These are phyloP conservation scores for Ambrosia artemisiifolia DNA, from an alignment of 129 eudicot species.

Conservation along the genomic window DNA sequence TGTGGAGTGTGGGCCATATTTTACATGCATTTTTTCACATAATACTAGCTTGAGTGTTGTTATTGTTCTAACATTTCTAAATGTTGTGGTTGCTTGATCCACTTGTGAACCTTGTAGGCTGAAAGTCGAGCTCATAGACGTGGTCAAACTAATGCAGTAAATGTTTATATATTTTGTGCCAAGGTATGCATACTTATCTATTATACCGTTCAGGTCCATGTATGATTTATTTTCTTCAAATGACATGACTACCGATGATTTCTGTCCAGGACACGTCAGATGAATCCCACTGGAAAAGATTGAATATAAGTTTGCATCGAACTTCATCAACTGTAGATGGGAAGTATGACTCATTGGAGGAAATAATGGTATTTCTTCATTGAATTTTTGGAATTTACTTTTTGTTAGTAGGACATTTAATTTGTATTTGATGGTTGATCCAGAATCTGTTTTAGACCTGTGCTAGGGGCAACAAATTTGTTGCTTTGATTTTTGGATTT, in stretches of 20 bases:
- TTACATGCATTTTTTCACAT: constrained; percentile 4
- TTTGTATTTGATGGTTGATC: not conserved
- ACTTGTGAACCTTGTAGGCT: constrained; percentile 52
- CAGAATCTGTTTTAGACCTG: not conserved
- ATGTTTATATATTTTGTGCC: constrained; percentile 86
- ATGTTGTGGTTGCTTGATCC: constrained; percentile 20
- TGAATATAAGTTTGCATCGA: constrained; percentile 75
- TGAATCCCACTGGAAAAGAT: constrained; percentile 65
- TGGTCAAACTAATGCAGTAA: constrained; percentile 85
- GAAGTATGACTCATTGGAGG: constrained; percentile 62
- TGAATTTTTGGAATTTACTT: not conserved
- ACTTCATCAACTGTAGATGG: constrained; percentile 87
- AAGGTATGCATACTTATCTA: constrained; percentile 48
- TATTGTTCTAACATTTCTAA: constrained; percentile 1
- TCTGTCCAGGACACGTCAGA: constrained; percentile 74
- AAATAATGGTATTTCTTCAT: constrained; percentile 53
- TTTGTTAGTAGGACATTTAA: not conserved
- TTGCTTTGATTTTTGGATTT: not conserved
- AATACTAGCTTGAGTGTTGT: constrained; percentile 12
- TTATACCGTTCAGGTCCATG: not conserved
- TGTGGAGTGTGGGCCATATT: too few relatives aligned
- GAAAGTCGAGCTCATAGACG: constrained; percentile 95
- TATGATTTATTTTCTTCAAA: constrained; percentile 1
- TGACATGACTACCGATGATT: constrained; percentile 8
- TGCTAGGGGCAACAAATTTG: not conserved